Base-by-base conservation (phyloP, 75 land plant species). In the Picea glauca region DNA sequence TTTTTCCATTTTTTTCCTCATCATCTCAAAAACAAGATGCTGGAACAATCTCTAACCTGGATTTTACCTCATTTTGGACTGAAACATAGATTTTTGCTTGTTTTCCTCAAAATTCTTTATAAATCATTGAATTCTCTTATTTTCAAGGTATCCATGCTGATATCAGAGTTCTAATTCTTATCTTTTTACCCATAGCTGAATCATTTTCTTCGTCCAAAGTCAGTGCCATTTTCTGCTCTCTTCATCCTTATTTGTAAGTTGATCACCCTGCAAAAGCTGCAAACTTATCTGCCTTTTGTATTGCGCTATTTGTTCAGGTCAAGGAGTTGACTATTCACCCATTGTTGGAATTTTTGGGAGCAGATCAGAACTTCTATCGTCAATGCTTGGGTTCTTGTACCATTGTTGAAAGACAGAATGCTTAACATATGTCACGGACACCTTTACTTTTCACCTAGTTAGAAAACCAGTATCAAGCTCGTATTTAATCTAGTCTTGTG, bases 401-500 rank as follows among this genome's bases (percentile, higher is more conserved):
- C 74, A 70, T 43, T 70, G 74, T 70, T 70, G 74, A 70, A 70
- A 40, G 54, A 70, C 74, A 70, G 46, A 70, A 70, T n/a, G 74
- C 54, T 15, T 70, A n/a, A 43, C 35, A 46, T 70, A 32, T n/a
- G n/a, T 40, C 9, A 43, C 20, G 21, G 50, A 70, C 73, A 40
- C n/a, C 12, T 2, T 43, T 13, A 70, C 54, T 46, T 70, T 33
- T 66, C 43, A 20, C 50, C 26, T 70, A 70, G 74, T 43, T 40
- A 43, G n/a, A 46, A 70, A 70, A 70, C 40, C 12, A 8, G 50
- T 46, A 35, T 70, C 74, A 70, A 38, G 72, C 13, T 21, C 1
- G 3, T 70, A 38, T 70, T 38, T 40, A 70, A 43, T 70, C 13
- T 43, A 43, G 20, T 70, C 74, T 70, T 70, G 35, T 40, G 74